phyloP scores from a whole-genome alignment of 352 stramenopile genomes.

The Pythium dissimile region DNA sequence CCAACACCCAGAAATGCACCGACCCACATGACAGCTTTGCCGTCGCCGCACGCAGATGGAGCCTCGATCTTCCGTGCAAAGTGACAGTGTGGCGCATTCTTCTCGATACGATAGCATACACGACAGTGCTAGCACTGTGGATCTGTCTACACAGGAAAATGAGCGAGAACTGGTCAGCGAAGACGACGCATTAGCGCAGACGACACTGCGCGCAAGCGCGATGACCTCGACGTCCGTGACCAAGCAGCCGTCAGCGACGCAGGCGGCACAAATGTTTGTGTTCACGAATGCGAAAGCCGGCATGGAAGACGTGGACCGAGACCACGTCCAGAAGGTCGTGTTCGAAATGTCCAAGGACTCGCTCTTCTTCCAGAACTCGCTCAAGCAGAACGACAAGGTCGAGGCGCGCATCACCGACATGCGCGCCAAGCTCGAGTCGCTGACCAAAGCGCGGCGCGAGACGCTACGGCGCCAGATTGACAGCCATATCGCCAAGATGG shows the following conservation, averaged over 20 bases:
- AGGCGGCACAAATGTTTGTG: conserved; percentile 55
- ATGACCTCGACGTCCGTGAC: background rate
- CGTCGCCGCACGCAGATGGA: too few species aligned
- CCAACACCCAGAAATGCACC: too few species aligned
- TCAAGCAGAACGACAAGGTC: conserved; percentile 86
- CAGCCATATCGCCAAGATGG: conserved; percentile 42
- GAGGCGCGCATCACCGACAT: conserved; percentile 80
- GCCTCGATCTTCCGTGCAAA: too few species aligned
- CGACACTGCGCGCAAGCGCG: background rate
- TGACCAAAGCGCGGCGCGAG: conserved; percentile 37
- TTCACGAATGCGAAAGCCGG: conserved; percentile 86
- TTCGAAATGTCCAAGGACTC: conserved; percentile 94
- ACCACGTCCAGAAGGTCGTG: conserved; percentile 91
- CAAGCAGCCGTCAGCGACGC: background rate
- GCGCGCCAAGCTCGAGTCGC: conserved; percentile 47
- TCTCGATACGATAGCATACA: too few species aligned
- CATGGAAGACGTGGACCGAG: conserved; percentile 87
- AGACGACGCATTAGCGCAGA: too few species aligned
- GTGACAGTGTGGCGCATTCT: too few species aligned
- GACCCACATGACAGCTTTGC: too few species aligned
- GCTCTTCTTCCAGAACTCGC: conserved; percentile 90
- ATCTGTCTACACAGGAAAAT: too few species aligned
- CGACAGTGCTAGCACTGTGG: too few species aligned
- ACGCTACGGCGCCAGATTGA: conserved; percentile 41
- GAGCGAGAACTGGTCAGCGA: too few species aligned